Percentiles rank a stretch among this genome's conserved stretches.
Evolutionary conservation across 768 basidiomycete species (phyloP).

Genomic region (Pisolithus albus): DNA sequence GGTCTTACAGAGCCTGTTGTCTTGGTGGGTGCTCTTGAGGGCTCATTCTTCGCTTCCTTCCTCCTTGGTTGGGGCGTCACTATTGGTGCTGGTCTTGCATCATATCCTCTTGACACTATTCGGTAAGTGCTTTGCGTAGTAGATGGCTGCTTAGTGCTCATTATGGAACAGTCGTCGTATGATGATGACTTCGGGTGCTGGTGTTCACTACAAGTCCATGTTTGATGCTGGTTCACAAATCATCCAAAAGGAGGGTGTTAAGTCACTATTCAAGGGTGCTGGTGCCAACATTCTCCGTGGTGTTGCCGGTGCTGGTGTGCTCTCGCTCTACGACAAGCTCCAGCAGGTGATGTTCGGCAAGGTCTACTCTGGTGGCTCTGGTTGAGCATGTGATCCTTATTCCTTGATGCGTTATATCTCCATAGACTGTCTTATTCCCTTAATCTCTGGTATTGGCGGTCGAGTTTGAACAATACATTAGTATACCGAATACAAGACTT

Average conservation of each 20-base stretch:
- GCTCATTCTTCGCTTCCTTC: constrained; percentile 97
- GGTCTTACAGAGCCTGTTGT: constrained; percentile 78
- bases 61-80: constrained; percentile 98
- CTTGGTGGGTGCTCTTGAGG: constrained; percentile 90
- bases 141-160: constrained; percentile 7
- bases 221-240: constrained; percentile 95
- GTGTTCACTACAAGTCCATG: constrained; percentile 98
- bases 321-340: constrained; percentile 98
- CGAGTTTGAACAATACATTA: constrained; percentile 18
- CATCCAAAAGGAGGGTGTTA: constrained; percentile 88
- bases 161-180: constrained; percentile 83
- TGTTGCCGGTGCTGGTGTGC: constrained; percentile 99
- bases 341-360: constrained; percentile 96
- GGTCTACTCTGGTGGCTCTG: constrained; percentile 91
- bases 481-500: constrained; percentile 15
- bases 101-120: constrained; percentile 89
- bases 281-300: constrained; percentile 96
- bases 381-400: constrained; percentile 13
- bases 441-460: constrained; percentile 14
- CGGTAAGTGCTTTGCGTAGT: constrained; percentile 37
- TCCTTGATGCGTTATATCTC: constrained; percentile 17
- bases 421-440: constrained; percentile 29
- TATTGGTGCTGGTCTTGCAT: constrained; percentile 98
- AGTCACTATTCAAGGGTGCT: constrained; percentile 99
- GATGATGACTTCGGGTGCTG: constrained; percentile 99